These are phyloP conservation scores for Xylaria sp. DNA, from an alignment of 495 filamentous ascomycete genomes.

Conservation along the genomic window DNA sequence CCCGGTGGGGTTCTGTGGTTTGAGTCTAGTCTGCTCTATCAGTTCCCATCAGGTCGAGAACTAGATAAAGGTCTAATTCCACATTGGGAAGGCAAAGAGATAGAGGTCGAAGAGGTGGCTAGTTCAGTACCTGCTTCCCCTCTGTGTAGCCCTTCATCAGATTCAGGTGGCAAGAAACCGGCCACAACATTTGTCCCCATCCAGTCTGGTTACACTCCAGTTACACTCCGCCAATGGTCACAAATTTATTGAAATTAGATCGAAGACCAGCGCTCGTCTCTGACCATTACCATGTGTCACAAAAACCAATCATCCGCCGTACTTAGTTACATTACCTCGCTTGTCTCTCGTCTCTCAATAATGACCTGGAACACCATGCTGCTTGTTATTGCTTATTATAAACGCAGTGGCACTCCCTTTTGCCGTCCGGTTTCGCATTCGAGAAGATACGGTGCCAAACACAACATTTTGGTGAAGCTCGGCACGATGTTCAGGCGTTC, in stretches of 20 bases:
- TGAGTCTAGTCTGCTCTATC: background rate
- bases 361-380: background rate
- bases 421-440: background rate
- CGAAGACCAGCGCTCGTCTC: background rate
- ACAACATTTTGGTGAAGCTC: background rate
- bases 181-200: background rate
- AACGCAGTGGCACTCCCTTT: background rate
- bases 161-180: background rate
- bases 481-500: background rate
- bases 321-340: background rate
- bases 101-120: background rate
- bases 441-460: background rate
- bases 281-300: background rate
- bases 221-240: background rate
- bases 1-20: background rate
- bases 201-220: background rate
- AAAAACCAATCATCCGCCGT: background rate
- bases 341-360: background rate
- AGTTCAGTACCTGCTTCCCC: background rate
- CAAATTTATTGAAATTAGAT: background rate
- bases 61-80: conserved; percentile 12
- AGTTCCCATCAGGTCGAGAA: conserved; percentile 17
- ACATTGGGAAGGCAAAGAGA: conserved; percentile 23
- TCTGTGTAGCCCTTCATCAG: background rate
- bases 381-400: background rate